Evolutionary conservation across 1,284 basidiomycete species (phyloP), one percentile per base, ranked within the genome.

Genomic region (Marasmius fiardii): DNA sequence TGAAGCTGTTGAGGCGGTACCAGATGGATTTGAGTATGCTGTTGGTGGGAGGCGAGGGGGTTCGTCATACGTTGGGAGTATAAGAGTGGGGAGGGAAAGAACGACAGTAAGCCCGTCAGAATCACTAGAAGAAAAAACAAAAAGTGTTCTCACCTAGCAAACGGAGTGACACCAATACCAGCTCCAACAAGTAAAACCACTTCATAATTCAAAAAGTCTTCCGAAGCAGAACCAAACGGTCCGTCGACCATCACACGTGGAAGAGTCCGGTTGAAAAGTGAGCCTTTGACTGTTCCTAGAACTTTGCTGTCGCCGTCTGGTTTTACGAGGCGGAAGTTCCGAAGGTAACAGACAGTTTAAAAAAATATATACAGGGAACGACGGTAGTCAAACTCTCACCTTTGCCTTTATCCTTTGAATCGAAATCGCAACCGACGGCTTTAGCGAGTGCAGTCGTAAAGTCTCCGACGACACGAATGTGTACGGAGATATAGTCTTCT

Each of bases 151-250:
- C n/a, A 88, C 79, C 90, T 92, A 53, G 93, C 93, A 65, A 95
- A 96, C 1, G 93, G 93, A 0, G 93, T 95, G 28, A 95, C 93
- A 65, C 93, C 93, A 61, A 96, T 95, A 72, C 93, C 93, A 53
- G 88, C 91, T 62, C 91, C 92, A 52, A 94, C 90, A 45, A 95
- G 82, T 16, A 95, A 73, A 33, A 93, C 79, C 1, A 90, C 90
- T 72, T 95, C 92, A 63, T 83, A 94, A 60, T 92, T 91, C 66
- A 90, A 75, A 66, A 90, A 93, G 67, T 94, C 92, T 70, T 95
- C 92, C 45, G 83, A 86, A 7, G 92, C 90, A 62, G 82, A 86
- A 23, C 92, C 92, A 67, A 93, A 94, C 8, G 92, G 92, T 34
- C 92, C 92, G 65, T 93, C 92, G 51, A 94, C 82, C 93, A 95